Evolutionary conservation across 1,284 basidiomycete genomes (phyloP).

Genomic region (Trichosporon sp.): DNA sequence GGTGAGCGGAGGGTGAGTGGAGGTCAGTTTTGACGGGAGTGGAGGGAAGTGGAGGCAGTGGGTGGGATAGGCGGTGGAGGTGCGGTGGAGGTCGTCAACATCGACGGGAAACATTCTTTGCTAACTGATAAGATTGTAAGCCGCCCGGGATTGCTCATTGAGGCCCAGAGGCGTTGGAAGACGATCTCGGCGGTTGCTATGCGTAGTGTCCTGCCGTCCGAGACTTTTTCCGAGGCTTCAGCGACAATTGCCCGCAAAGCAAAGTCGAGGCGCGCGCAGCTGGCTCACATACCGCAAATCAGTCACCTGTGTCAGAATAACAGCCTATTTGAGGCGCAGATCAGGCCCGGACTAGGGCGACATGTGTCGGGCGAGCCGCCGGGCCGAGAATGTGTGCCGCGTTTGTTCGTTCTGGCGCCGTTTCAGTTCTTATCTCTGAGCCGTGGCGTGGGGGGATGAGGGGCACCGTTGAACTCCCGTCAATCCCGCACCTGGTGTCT

Average conservation of each 20-base stretch:
- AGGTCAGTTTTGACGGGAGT: too few species aligned
- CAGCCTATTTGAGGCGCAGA: not conserved
- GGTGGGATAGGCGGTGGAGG: not conserved
- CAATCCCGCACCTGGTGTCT: too few species aligned
- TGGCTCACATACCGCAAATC: not conserved
- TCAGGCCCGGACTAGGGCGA: too few species aligned
- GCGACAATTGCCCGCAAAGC: not conserved
- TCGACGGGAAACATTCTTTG: too few species aligned
- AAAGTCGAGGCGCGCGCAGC: not conserved
- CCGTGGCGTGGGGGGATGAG: not conserved
- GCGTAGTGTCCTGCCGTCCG: not conserved
- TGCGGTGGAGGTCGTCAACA: not conserved
- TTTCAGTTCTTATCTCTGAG: not conserved
- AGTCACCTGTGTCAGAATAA: not conserved
- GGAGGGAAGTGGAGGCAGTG: too few species aligned
- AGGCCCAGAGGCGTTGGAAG: not conserved
- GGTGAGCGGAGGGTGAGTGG: too few species aligned
- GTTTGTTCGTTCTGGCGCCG: not conserved
- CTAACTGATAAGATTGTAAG: not conserved
- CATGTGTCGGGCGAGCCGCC: too few species aligned
- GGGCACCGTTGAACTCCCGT: not conserved
- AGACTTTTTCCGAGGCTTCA: not conserved
- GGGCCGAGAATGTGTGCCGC: not conserved
- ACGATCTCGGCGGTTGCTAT: not conserved
- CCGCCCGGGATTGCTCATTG: not conserved